Evolutionary conservation across 2,329 filamentous ascomycete genomes (phyloP).

Genomic region (Aspergillus terreus): DNA sequence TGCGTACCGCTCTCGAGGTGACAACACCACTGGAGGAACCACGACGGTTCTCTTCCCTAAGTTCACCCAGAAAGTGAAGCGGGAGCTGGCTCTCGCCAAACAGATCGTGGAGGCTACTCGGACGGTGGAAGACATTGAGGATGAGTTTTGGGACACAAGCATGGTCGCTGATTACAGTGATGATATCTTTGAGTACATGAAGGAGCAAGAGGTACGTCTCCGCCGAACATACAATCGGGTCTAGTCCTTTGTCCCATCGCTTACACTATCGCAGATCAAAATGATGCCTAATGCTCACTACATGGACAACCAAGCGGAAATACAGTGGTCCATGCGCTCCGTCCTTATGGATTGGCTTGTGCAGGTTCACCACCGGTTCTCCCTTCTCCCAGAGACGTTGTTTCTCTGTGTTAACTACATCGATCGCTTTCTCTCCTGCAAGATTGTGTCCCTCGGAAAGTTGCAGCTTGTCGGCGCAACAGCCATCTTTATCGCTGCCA

Average conservation of each 20-base stretch:
- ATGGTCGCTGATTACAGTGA: constrained; percentile 98
- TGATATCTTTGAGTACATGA: constrained; percentile 93
- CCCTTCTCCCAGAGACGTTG: constrained; percentile 85
- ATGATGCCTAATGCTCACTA: constrained; percentile 89
- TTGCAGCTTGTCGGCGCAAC: constrained; percentile 94
- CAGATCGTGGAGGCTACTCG: constrained; percentile 63
- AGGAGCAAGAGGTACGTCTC: constrained; percentile 70
- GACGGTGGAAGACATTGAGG: constrained; percentile 72
- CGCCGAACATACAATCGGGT: background rate
- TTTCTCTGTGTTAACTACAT: constrained; percentile 97
- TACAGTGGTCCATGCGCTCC: constrained; percentile 97
- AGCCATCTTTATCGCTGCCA: constrained; percentile 90
- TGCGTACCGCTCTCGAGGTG: constrained; percentile 71
- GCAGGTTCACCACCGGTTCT: constrained; percentile 90
- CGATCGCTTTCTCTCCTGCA: constrained; percentile 90
- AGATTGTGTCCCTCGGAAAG: constrained; percentile 92
- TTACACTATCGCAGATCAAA: constrained; percentile 52
- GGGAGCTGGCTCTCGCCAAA: constrained; percentile 68
- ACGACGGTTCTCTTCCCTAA: constrained; percentile 69
- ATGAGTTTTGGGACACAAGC: constrained; percentile 88
- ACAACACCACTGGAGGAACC: constrained; percentile 65
- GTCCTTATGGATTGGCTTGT: constrained; percentile 98
- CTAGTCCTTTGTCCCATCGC: constrained; percentile 5
- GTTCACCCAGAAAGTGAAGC: constrained; percentile 63
- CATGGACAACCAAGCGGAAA: constrained; percentile 96